phyloP scores from a whole-genome alignment of 176 grass and related monocot species.

The Hordeum vulgare region DNA sequence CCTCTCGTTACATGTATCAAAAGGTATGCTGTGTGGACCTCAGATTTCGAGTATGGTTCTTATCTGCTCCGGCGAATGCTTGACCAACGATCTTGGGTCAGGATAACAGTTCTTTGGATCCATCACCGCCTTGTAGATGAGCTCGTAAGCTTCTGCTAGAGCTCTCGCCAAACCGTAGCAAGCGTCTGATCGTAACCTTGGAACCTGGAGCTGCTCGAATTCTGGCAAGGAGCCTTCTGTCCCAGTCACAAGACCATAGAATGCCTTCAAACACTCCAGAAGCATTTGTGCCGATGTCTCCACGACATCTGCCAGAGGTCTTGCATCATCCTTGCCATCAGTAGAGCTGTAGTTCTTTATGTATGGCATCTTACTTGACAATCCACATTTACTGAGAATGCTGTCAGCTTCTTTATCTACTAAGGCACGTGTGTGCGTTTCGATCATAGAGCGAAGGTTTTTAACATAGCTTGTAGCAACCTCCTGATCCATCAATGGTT shows the following conservation, averaged over 20 bases:
- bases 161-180: conserved; percentile 57
- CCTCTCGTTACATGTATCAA: conserved; percentile 4
- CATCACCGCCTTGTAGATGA: conserved; percentile 64
- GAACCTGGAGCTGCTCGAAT: conserved; percentile 87
- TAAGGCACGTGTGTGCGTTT: conserved; percentile 45
- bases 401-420: conserved; percentile 69
- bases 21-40: conserved; percentile 5
- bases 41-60: conserved; percentile 91
- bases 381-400: conserved; percentile 61
- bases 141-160: conserved; percentile 65
- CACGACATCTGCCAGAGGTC: conserved; percentile 49
- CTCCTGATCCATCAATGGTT: conserved; percentile 63
- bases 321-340: conserved; percentile 22
- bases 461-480: conserved; percentile 64
- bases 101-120: conserved; percentile 90
- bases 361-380: conserved; percentile 73
- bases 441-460: conserved; percentile 60
- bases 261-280: conserved; percentile 75
- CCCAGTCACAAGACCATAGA: conserved; percentile 69
- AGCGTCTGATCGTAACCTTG: conserved; percentile 68
- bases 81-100: conserved; percentile 70
- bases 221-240: conserved; percentile 88
- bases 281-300: conserved; percentile 64
- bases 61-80: conserved; percentile 86
- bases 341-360: conserved; percentile 43